Evolutionary conservation across 2,329 filamentous ascomycete genomes (phyloP).

Genomic region (Fusarium aywerte): DNA sequence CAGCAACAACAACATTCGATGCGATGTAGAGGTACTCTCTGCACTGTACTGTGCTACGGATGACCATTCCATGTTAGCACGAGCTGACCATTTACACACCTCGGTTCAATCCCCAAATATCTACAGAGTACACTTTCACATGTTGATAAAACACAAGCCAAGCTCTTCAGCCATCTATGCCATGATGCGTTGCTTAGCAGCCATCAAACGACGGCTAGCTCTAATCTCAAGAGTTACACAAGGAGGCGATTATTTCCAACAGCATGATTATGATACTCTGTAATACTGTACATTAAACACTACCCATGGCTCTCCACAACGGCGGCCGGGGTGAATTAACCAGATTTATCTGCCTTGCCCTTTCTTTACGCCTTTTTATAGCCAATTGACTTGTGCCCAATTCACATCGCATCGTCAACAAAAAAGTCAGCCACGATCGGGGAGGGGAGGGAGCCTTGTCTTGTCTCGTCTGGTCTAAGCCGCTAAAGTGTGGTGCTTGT

Average conservation of each 20-base stretch:
- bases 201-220: slow-evolving; percentile 6
- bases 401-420: slow-evolving; percentile 41
- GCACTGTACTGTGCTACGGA: neutral
- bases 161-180: slow-evolving; percentile 15
- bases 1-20: neutral
- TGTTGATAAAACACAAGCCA: slow-evolving; percentile 7
- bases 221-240: slow-evolving; percentile 2
- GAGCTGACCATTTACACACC: slow-evolving; percentile 14
- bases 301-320: slow-evolving; percentile 14
- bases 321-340: slow-evolving; percentile 23
- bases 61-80: slow-evolving; percentile 30
- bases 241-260: neutral
- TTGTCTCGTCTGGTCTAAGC: slow-evolving; percentile 4
- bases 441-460: slow-evolving; percentile 4
- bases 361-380: slow-evolving; percentile 13
- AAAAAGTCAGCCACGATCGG: slow-evolving; percentile 28
- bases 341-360: slow-evolving; percentile 35
- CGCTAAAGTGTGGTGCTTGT: slow-evolving; percentile 20
- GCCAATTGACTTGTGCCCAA: slow-evolving; percentile 33
- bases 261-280: neutral
- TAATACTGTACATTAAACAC: neutral
- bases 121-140: slow-evolving; percentile 21
- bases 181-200: slow-evolving; percentile 11
- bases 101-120: slow-evolving; percentile 19
- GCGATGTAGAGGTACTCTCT: slow-evolving; percentile 13